Evolutionary conservation across 2,329 filamentous ascomycete genomes (phyloP), one percentile per base, ranked within the genome.

Genomic region (Aschersonia sp.): DNA sequence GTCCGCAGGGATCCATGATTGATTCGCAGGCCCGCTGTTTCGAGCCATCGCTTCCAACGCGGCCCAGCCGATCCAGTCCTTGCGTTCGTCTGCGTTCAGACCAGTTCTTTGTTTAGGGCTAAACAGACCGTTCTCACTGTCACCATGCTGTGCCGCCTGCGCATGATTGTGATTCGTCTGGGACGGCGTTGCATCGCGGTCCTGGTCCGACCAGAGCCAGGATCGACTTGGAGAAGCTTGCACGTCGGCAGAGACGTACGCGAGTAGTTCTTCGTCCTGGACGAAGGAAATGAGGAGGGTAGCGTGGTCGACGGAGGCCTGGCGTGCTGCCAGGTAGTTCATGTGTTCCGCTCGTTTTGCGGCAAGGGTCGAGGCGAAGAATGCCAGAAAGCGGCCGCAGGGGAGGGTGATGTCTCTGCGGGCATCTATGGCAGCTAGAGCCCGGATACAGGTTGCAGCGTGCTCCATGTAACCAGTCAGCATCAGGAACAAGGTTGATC

Each of bases 211-310:
- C 91, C 89, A 96, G 4, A 89, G 77, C 91, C 91, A 97, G 9
- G 82, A 82, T 38, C 78, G 78, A 47, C 89, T 83, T 0, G 75
- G 72, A n/a, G 76, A 80, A 1, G 83, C 85, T 64, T 97, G 91
- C 57, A 94, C 72, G 64, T 97, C 92, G 0, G 83, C 85, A 31
- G 85, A 91, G 1, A 85, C 80, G 57, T 95, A 95, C 0, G 82
- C 86, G 31, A 97, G 68, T 55, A 97, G 75, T 61, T 96, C 91
- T 60, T 97, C 89, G 57, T 98, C 89, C 3, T 73, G 71, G 44
- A 61, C 57, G 3, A 67, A 54, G 28, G 62, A 61, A 30, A 61
- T 49, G 5, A 64, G 51, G n/a, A 66, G 51, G 7, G 57, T 56
- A 1, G 58, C 45, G n/a, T 61, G 59, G 31, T 65, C 61, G 5